Evolutionary conservation across 1,139 yeast species (phyloP), one percentile per base, ranked within the genome.

Genomic region (Blastobotrys arbuscula): DNA sequence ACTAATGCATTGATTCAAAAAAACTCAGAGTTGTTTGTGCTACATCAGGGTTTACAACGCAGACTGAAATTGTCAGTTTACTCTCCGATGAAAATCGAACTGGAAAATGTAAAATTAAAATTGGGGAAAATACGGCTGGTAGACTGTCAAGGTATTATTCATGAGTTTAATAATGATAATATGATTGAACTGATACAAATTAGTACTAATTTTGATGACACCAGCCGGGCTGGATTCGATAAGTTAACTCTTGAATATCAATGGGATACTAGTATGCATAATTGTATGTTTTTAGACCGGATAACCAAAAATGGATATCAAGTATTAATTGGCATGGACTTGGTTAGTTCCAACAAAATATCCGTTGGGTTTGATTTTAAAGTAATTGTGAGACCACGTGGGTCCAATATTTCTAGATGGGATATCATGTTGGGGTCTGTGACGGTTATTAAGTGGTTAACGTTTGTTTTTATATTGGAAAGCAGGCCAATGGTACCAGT

Each of bases 1-100:
- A 57, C 55, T 15, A 59, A 58, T 20, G 51, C 57, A 2, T 4
- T 55, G 8, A 48, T 41, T 3, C 50, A 53, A 2, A 26, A 34
- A 9, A 52, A 48, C 2, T 53, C 49, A 9, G 50, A 45, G 5
- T 54, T 57, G 7, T 42, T 52, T 19, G 34, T 56, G 2, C 47
- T 53, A 21, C 66, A 60, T 35, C 63, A 61, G 30, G 67, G 67
- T 4, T 53, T 61, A 4, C 66, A 63, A 42, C 53, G 65, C 36
- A 55, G 61, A 39, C 42, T 63, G n/a, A 50, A 45, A 18, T 24
- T 62, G 15, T 50, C 58, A 2, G 38, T 59, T n/a, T 37, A 51
- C 35, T 45, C 50, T 15, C 54, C 56, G 1, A 54, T 50, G 2
- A 53, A 45, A 16, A 41, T 44, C 9, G 50, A 55, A 21, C 52